Percentiles rank a stretch among this genome's conserved stretches.
Evolutionary conservation across 441 rosid species (phyloP).

Genomic region (Populus hybrid): DNA sequence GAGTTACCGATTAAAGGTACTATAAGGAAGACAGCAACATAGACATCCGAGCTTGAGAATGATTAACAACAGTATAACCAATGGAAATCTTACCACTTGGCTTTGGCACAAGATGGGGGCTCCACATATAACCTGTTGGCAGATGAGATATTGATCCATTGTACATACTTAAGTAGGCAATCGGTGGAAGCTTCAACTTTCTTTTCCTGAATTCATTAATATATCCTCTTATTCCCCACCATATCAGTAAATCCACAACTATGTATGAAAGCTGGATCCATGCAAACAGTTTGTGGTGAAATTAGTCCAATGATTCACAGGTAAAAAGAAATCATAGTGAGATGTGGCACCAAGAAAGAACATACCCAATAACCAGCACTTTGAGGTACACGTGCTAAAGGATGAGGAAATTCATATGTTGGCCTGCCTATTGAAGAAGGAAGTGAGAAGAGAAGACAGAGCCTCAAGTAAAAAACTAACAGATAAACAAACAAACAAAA

Average conservation of each 20-base stretch:
- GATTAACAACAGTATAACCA: neutral
- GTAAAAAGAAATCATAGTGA: neutral
- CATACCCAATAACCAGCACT: constrained; percentile 98
- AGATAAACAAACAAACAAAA: neutral
- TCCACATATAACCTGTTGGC: constrained; percentile 99
- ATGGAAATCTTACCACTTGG: constrained; percentile 61
- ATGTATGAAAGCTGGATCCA: constrained; percentile 79
- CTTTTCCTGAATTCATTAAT: constrained; percentile 90
- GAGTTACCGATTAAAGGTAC: neutral
- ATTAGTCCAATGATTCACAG: constrained; percentile 6
- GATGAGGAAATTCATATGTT: constrained; percentile 94
- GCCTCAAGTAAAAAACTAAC: constrained; percentile 15
- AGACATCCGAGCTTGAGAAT: neutral
- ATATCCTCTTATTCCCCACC: constrained; percentile 96
- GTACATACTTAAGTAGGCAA: constrained; percentile 95
- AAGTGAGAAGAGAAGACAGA: constrained; percentile 57
- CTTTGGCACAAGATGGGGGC: constrained; percentile 95
- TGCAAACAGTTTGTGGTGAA: neutral
- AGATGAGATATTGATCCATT: constrained; percentile 90
- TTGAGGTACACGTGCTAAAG: constrained; percentile 93
- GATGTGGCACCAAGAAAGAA: constrained; percentile 6
- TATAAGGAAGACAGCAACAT: neutral
- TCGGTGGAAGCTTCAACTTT: constrained; percentile 79
- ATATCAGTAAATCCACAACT: constrained; percentile 87
- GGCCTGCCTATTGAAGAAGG: constrained; percentile 89